Evolutionary conservation across 164 flowering plant species (phyloP).

Genomic region (Stephania japonica): DNA sequence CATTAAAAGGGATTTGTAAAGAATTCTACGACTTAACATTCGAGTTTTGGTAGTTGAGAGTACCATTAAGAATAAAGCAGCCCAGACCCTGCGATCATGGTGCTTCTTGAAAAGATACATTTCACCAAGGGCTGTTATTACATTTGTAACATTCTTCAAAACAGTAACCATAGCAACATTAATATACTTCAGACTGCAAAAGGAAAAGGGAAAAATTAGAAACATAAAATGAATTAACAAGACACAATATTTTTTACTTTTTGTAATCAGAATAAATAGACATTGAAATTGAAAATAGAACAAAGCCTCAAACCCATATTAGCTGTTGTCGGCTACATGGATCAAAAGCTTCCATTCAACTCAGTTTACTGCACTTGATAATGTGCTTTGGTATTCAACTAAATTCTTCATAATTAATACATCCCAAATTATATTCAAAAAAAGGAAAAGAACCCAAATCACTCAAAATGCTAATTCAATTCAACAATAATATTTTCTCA

Average conservation of each 20-base stretch:
- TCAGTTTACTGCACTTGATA: too few species aligned
- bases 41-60: slow-evolving; percentile 6
- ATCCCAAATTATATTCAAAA: too few species aligned
- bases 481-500: too few species aligned
- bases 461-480: too few species aligned
- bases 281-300: neutral
- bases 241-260: neutral
- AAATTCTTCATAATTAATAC: too few species aligned
- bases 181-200: slow-evolving; percentile 90
- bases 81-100: slow-evolving; percentile 89
- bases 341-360: too few species aligned
- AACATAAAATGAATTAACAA: neutral
- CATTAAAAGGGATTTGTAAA: neutral
- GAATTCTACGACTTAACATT: neutral
- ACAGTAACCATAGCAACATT: slow-evolving; percentile 99
- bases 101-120: slow-evolving; percentile 91
- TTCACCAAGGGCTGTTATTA: slow-evolving; percentile 97
- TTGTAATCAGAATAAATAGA: neutral
- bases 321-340: too few species aligned
- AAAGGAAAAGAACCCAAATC: too few species aligned
- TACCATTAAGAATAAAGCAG: slow-evolving; percentile 97
- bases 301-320: neutral
- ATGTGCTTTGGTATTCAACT: too few species aligned
- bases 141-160: slow-evolving; percentile 98
- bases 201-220: slow-evolving; percentile 5